Percentiles rank a stretch among this genome's conserved stretches.
These are phyloP conservation scores for Cynanchum wilfordii DNA, from an alignment of 257 asterid genomes.

Conservation along the genomic window DNA sequence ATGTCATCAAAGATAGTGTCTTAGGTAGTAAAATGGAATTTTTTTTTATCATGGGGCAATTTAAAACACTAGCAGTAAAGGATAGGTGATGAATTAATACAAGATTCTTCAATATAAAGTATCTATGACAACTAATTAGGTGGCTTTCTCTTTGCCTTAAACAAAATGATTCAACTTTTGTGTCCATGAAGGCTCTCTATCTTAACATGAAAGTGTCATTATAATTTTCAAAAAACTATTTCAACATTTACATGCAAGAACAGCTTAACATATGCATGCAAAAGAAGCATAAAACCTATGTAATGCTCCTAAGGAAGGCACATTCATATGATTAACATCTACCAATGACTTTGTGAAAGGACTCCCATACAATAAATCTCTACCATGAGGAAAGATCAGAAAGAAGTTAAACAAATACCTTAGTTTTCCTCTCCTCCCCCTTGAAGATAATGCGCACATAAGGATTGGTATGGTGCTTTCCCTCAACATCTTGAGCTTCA, in stretches of 20 bases:
- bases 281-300: background rate
- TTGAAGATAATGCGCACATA: constrained; percentile 62
- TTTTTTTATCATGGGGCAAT: background rate
- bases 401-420: constrained; percentile 43
- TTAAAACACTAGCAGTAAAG: background rate
- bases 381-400: background rate
- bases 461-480: constrained; percentile 98
- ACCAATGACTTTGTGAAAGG: background rate
- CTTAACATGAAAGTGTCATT: background rate
- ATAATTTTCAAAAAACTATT: background rate
- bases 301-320: background rate
- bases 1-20: background rate
- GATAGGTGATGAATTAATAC: background rate
- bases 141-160: background rate
- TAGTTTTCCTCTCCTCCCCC: constrained; percentile 95
- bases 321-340: background rate
- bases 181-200: background rate
- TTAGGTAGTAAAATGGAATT: background rate
- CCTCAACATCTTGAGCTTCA: constrained; percentile 94
- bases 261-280: background rate
- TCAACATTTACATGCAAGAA: background rate
- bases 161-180: background rate
- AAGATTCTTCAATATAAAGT: background rate
- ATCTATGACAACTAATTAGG: background rate
- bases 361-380: background rate